Evolutionary conservation across 306 rosid genomes (phyloP), one percentile per base, ranked within the genome.

Genomic region (Malus asiatica): DNA sequence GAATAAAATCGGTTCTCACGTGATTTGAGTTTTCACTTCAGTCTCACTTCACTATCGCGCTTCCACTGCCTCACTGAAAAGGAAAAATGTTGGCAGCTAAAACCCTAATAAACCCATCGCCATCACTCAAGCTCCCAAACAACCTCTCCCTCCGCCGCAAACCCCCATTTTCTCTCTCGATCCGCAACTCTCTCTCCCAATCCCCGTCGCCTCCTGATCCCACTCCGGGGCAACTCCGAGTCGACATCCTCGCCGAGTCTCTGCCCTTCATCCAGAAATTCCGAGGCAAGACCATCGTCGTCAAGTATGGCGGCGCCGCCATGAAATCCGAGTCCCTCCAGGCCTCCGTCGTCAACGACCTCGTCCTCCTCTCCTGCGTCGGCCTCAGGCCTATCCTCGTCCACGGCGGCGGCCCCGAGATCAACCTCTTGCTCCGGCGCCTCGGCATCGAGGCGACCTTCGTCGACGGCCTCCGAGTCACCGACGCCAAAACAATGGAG

Each of bases 331-430:
- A 79, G 71, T 77, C 62, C 33, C 98, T 94, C 20, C 97, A 92
- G 75, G 94, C 95, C 46, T 89, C 91, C 18, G 97, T 94, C 52
- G 91, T 94, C 75, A 94, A 92, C 79, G 97, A 92, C 80, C 97
- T 94, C 71, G 98, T 94, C 55, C 96, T 92, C 22, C 95, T 94
- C 68, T 81, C 97, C 30, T 90, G 90, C 82, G 96, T 94, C 14
- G 98, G 98, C 30, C 95, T 94, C 72, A 88, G 93, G 5, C 97
- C 93, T 4, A 76, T 94, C 58, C 55, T 94, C 53, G 98, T 94
- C 75, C 98, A 94, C 70, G 98, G 97, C 72, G 98, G 98, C 0
- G 98, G 97, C 0, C 98, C 98, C 1, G 98, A 94, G 85, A 94
- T 94, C 81, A 94, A 94, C 87, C 78, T 70, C 35, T 92, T 95